A percentile compares a stretch with the other conserved stretches of the same genome.
Evolutionary conservation across 106 monocot genomes (phyloP).

Genomic region (Apostasia shenzhenica): DNA sequence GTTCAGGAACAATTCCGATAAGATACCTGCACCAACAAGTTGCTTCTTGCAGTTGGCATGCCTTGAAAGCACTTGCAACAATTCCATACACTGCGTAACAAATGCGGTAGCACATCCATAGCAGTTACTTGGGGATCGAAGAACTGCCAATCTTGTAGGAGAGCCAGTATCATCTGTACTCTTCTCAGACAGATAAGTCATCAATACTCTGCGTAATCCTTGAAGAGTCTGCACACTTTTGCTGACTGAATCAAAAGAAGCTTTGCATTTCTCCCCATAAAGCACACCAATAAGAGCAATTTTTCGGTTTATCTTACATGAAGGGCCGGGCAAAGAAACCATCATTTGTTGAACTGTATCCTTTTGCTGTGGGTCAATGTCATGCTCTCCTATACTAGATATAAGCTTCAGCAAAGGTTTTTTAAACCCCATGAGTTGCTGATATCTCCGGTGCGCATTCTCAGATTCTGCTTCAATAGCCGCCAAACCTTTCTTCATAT

Average conservation of each 20-base stretch:
- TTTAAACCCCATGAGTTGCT: conserved; percentile 96
- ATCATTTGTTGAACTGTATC: conserved; percentile 99
- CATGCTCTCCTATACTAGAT: conserved; percentile 94
- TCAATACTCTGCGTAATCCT: conserved; percentile 78
- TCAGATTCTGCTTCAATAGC: conserved; percentile 97
- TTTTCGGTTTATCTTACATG: conserved; percentile 94
- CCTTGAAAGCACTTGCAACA: conserved; percentile 76
- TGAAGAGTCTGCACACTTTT: conserved; percentile 98
- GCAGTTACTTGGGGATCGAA: conserved; percentile 77
- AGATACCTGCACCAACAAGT: conserved; percentile 79
- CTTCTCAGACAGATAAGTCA: conserved; percentile 84
- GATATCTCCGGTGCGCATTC: conserved; percentile 97
- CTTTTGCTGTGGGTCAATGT: conserved; percentile 94
- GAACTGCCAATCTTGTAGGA: conserved; percentile 34
- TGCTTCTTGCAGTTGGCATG: conserved; percentile 71
- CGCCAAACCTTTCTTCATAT: conserved; percentile 92
- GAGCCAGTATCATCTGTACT: conserved; percentile 39
- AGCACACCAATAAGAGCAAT: conserved; percentile 88
- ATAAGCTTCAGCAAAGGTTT: conserved; percentile 94
- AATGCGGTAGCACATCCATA: conserved; percentile 95
- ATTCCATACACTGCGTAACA: conserved; percentile 83
- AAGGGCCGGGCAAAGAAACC: conserved; percentile 92
- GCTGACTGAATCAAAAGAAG: conserved; percentile 98
- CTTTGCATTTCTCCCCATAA: conserved; percentile 99
- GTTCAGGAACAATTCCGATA: conserved; percentile 91